Evolutionary conservation across 1,284 basidiomycete species (phyloP).

Genomic region (Pseudozyma thailandica): DNA sequence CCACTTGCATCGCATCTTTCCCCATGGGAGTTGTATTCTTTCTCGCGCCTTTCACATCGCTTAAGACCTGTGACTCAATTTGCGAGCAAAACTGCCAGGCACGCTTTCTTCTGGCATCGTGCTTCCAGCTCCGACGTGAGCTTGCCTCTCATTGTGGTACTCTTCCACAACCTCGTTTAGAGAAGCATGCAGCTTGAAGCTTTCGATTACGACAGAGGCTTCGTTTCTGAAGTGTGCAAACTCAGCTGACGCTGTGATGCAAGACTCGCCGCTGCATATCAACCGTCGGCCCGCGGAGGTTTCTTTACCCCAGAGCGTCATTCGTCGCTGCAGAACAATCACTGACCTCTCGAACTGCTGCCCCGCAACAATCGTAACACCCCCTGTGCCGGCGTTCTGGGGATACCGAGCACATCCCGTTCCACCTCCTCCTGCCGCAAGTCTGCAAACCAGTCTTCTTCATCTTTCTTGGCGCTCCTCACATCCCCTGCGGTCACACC

Average conservation of each 20-base stretch:
- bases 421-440: not conserved
- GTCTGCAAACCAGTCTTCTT: no score
- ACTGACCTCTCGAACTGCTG: no score
- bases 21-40: not conserved
- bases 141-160: no score
- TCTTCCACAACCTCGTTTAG: not conserved
- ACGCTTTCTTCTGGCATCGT: not conserved
- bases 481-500: not conserved
- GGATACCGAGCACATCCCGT: not conserved
- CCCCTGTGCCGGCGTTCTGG: no score
- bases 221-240: not conserved
- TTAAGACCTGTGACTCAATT: no score
- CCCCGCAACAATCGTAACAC: no score
- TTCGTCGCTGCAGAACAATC: no score
- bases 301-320: not conserved
- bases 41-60: not conserved
- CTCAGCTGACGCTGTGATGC: not conserved
- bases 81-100: not conserved
- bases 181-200: no score
- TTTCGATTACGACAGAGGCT: not conserved
- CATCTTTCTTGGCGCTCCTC: not conserved
- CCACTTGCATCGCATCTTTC: no score
- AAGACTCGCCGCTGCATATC: conserved; percentile 4
- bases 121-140: not conserved
- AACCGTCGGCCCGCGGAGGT: conserved; percentile 6